phyloP scores from a whole-genome alignment of 2,329 filamentous ascomycete species.

The Zymoseptoria pseudotritici region DNA sequence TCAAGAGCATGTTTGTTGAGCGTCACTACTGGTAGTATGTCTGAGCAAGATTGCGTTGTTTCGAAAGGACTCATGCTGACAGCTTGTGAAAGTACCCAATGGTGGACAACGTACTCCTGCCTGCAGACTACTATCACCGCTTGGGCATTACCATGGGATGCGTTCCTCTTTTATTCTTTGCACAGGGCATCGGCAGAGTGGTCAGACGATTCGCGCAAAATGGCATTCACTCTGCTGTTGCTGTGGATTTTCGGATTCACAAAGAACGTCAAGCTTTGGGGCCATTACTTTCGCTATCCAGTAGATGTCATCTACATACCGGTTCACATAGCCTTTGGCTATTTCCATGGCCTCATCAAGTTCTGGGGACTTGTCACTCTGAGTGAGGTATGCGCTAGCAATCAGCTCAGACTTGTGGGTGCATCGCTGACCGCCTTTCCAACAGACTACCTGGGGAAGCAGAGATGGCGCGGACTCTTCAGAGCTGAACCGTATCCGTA shows the following conservation, averaged over 20 bases:
- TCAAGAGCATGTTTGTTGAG: slow-evolving; percentile 80
- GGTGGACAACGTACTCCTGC: slow-evolving; percentile 88
- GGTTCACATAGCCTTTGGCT: slow-evolving; percentile 83
- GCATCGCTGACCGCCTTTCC: slow-evolving; percentile 20
- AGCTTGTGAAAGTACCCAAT: slow-evolving; percentile 60
- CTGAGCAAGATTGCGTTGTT: not conserved
- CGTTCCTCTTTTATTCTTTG: slow-evolving; percentile 61
- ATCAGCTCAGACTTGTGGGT: slow-evolving; percentile 11
- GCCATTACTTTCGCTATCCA: slow-evolving; percentile 78
- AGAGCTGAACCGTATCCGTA: slow-evolving; percentile 55
- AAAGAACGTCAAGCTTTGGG: slow-evolving; percentile 85
- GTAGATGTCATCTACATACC: slow-evolving; percentile 72
- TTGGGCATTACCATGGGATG: slow-evolving; percentile 72
- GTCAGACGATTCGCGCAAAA: slow-evolving; percentile 31
- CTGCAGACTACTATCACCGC: slow-evolving; percentile 90
- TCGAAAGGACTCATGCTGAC: slow-evolving; percentile 3
- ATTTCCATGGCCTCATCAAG: slow-evolving; percentile 89
- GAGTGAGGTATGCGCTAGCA: slow-evolving; percentile 51
- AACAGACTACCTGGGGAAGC: slow-evolving; percentile 89
- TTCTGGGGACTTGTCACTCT: slow-evolving; percentile 74
- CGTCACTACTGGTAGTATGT: slow-evolving; percentile 81
- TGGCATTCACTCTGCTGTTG: slow-evolving; percentile 53
- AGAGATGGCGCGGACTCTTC: slow-evolving; percentile 84
- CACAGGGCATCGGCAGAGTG: slow-evolving; percentile 56
- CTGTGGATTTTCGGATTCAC: slow-evolving; percentile 71